Evolutionary conservation across 2,329 filamentous ascomycete genomes (phyloP), one percentile per base, ranked within the genome.

Genomic region (Monosporascus sp.): DNA sequence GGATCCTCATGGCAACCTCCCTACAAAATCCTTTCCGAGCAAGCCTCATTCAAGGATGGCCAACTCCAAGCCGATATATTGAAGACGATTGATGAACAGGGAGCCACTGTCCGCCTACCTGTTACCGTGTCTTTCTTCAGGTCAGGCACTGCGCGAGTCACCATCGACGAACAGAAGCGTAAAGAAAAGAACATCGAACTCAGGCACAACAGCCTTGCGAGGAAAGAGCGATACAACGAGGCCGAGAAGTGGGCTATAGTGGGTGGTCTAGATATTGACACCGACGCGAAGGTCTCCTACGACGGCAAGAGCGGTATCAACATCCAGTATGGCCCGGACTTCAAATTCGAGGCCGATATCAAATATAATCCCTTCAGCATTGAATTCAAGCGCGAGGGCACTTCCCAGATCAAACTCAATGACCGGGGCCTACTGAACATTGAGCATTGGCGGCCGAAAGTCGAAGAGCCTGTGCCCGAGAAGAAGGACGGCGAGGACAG

Each of bases 211-310:
- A 97, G 94, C 72, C 84, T 84, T 62, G 87, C 83, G 6, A 83
- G 91, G 62, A 97, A 97, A 72, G 90, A 97, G 69, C 83, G 94
- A 58, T 99, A 97, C 71, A 95, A 97, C 63, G 94, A 97, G 72
- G 88, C 87, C 15, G 88, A 88, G 60, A 84, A 89, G 58, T 96
- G 90, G 87, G 84, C 87, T 22, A 80, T 99, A 57, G 89, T 96
- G 45, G 93, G 91, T 52, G 91, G 90, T 2, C 74, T 93, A 50
- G 80, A 85, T 44, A 70, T 87, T 44, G 91, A 92, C 71, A 85
- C 82, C 65, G 79, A 82, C 51, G 89, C 90, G 46, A 83, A 86
- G 55, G 72, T 93, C 55, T 80, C 79, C 50, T 78, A 82, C 48
- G 81, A 89, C 62, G 80, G 85, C 50, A 81, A 86, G 66, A 72